Evolutionary conservation across 345 rosid species (phyloP).

Genomic region (Pseudoturritis turrita): DNA sequence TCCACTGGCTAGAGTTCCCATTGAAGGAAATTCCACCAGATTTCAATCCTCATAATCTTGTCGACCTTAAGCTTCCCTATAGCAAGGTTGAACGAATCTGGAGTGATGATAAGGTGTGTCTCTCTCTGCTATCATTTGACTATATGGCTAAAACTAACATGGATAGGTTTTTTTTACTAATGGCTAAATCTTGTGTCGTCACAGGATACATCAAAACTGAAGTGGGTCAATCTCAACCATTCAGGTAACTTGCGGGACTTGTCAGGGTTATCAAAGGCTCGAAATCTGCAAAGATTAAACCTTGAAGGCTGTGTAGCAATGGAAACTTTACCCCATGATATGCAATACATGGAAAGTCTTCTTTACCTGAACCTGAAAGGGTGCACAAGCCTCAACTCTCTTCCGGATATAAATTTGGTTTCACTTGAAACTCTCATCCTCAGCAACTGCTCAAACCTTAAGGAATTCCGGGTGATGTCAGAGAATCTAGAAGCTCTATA

Average conservation of each 20-base stretch:
- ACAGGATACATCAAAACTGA: not conserved
- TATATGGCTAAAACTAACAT: no score
- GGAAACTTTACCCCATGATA: not conserved
- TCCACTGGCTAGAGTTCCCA: slow-evolving; percentile 19
- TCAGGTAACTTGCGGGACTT: not conserved
- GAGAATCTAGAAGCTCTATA: not conserved
- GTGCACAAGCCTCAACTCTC: slow-evolving; percentile 3
- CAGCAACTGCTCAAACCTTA: slow-evolving; percentile 15
- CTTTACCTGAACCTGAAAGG: slow-evolving; percentile 7
- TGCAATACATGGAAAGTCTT: slow-evolving; percentile 1
- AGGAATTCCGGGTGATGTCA: not conserved
- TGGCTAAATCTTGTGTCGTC: not conserved
- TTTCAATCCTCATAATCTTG: not conserved
- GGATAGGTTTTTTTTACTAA: not conserved
- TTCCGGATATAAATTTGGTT: not conserved
- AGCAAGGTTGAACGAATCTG: slow-evolving; percentile 20
- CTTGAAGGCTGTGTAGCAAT: slow-evolving; percentile 13
- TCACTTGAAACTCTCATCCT: slow-evolving; percentile 4
- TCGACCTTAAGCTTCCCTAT: not conserved
- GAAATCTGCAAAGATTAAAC: not conserved
- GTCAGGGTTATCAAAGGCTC: slow-evolving; percentile 14
- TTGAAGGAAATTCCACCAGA: slow-evolving; percentile 11
- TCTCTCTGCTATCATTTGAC: no score
- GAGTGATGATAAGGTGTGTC: slow-evolving; percentile 8
- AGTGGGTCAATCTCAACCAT: not conserved